Conservation (phyloP, 164 flowering plant species). For the Vitis riparia region DNA sequence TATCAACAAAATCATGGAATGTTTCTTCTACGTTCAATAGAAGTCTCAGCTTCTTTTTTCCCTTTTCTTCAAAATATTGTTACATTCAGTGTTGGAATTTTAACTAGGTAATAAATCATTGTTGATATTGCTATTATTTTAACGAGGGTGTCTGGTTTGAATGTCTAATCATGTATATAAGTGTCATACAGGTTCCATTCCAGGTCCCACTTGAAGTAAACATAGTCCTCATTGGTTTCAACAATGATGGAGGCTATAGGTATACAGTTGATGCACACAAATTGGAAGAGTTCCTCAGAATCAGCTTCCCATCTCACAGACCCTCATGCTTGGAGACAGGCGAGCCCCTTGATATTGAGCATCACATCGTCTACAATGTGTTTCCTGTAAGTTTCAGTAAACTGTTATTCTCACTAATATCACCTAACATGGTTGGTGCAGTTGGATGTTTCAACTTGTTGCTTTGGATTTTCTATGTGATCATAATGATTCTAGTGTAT, state of each 20-base stretch:
- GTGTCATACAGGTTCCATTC: constrained; percentile 78
- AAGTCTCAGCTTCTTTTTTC: background rate
- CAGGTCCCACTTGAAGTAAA: constrained; percentile 99
- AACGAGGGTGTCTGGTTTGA: background rate
- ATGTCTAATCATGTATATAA: constrained; percentile 4
- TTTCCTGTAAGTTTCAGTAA: constrained; percentile 56
- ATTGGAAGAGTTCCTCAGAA: constrained; percentile 69
- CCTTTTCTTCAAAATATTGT: background rate
- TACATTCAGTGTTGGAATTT: background rate
- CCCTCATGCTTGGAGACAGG: constrained; percentile 93
- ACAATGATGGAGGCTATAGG: constrained; percentile 93
- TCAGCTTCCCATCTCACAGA: constrained; percentile 72
- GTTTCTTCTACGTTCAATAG: background rate
- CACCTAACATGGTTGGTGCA: too few relatives aligned
- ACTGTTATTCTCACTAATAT: too few relatives aligned
- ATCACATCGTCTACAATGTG: constrained; percentile 74
- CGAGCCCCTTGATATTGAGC: constrained; percentile 89
- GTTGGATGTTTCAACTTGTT: too few relatives aligned
- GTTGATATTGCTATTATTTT: background rate
- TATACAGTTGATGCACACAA: constrained; percentile 62
- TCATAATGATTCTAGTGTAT: too few relatives aligned
- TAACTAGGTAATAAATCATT: background rate
- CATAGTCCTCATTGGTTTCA: constrained; percentile 79
- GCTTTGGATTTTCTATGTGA: too few relatives aligned
- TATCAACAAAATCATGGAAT: background rate